Evolutionary conservation across 306 rosid species (phyloP), one percentile per base, ranked within the genome.

Genomic region (Vigna radiata): DNA sequence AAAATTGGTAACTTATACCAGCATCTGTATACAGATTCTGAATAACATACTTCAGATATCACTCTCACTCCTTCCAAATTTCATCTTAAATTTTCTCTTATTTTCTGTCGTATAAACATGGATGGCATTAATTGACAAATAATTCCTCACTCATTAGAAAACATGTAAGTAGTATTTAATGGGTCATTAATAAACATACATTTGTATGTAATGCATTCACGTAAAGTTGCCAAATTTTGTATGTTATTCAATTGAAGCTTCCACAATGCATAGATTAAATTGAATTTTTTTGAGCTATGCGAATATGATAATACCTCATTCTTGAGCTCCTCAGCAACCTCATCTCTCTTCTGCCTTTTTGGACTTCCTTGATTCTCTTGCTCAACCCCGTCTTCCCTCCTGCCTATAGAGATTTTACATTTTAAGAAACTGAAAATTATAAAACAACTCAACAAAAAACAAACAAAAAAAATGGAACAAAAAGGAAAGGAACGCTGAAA

Each of bases 271-370:
- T n/a, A n/a, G 8, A 19, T 54, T 4, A 54, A 8, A 17, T 18
- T 18, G 27, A 53, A 53, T 11, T 53, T 53, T 53, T 8, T 7
- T 53, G 23, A 54, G 29, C 5, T 10, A 21, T 55, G 15, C 31
- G 21, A 55, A 55, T 53, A 17, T 56, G 16, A 56, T 19, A 56
- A 21, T 12, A 58, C 86, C 83, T 85, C 82, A 70, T 70, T 69
- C 85, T 78, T 87, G 47, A 81, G 68, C 74, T 83, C 84, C 77
- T 39, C 80, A 41, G 65, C 79, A 43, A 80, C 85, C 74, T 27
- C 81, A 21, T 68, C 74, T 21, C 1, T 87, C 84, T 86, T 91
- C 87, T 80, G 93, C 85, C 88, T 91, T 84, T 89, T 91, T 7
- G 87, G 67, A 60, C 29, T 78, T 39, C 72, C 88, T 18, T 43